These are phyloP conservation scores for Xylaria intraflava DNA, from an alignment of 495 filamentous ascomycete species.

Conservation along the genomic window DNA sequence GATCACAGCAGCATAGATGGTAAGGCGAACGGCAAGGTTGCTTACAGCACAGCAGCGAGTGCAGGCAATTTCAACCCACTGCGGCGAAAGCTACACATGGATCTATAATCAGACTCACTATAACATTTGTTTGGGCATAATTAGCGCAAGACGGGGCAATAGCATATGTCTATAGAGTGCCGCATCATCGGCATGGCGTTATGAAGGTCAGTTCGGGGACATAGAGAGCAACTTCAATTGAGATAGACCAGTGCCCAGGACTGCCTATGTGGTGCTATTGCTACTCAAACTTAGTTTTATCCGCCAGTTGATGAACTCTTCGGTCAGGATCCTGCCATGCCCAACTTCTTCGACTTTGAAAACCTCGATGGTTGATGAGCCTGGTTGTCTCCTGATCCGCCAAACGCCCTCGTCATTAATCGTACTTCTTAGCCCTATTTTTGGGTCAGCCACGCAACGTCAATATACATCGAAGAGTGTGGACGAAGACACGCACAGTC, in stretches of 20 bases:
- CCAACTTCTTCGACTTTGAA: constrained; percentile 65
- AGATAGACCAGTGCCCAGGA: neutral
- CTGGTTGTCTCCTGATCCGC: constrained; percentile 61
- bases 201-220: constrained; percentile 1
- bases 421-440: constrained; percentile 54
- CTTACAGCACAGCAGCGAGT: constrained; percentile 12
- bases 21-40: constrained; percentile 18
- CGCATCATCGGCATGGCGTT: constrained; percentile 7
- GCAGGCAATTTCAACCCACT: constrained; percentile 35
- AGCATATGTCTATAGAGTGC: constrained; percentile 18
- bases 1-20: constrained; percentile 36
- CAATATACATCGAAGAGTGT: neutral
- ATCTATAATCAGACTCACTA: neutral
- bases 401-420: constrained; percentile 71
- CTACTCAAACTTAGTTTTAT: constrained; percentile 37
- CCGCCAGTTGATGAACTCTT: constrained; percentile 71
- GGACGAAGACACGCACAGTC: constrained; percentile 49
- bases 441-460: constrained; percentile 8
- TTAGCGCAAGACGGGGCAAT: neutral
- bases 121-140: neutral
- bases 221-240: neutral
- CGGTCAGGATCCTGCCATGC: constrained; percentile 67
- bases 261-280: neutral
- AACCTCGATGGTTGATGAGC: constrained; percentile 57
- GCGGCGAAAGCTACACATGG: constrained; percentile 36